Percentiles rank a stretch among this genome's conserved stretches.
Evolutionary conservation across 495 filamentous ascomycete species (phyloP).

Genomic region (Aspergillus indologenus): DNA sequence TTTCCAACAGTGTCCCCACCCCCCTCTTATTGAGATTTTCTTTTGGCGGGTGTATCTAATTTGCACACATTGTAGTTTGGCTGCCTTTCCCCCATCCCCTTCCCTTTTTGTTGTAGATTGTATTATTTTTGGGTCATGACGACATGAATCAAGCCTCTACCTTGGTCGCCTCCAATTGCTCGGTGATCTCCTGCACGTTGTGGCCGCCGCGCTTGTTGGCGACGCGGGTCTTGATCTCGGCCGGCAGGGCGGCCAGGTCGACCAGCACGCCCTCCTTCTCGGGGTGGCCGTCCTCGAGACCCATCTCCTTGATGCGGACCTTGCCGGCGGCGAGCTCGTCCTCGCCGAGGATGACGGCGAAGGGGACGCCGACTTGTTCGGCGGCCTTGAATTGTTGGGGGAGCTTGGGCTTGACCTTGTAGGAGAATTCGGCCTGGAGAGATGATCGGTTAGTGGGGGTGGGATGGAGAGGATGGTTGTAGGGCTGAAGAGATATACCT

Average conservation of each 20-base stretch:
- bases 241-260: conserved; percentile 26
- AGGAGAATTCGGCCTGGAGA: conserved; percentile 66
- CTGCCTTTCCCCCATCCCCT: not conserved
- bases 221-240: conserved; percentile 7
- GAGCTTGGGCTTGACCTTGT: conserved; percentile 76
- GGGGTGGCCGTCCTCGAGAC: conserved; percentile 70
- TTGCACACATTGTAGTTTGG: not conserved
- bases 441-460: conserved; percentile 17
- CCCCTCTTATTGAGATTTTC: not conserved
- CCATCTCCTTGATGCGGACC: conserved; percentile 82
- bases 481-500: conserved; percentile 39
- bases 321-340: conserved; percentile 73
- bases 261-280: conserved; percentile 84
- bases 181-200: not conserved
- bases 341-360: conserved; percentile 75
- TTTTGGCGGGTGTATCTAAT: not conserved
- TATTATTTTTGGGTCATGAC: not conserved
- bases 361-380: conserved; percentile 67
- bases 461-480: not conserved
- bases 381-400: conserved; percentile 77
- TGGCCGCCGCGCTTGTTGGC: not conserved
- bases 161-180: conserved; percentile 42
- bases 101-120: not conserved
- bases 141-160: not conserved
- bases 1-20: not conserved